Conservation (phyloP, 148 eudicot genomes). For the Amaranthus cruentus region DNA sequence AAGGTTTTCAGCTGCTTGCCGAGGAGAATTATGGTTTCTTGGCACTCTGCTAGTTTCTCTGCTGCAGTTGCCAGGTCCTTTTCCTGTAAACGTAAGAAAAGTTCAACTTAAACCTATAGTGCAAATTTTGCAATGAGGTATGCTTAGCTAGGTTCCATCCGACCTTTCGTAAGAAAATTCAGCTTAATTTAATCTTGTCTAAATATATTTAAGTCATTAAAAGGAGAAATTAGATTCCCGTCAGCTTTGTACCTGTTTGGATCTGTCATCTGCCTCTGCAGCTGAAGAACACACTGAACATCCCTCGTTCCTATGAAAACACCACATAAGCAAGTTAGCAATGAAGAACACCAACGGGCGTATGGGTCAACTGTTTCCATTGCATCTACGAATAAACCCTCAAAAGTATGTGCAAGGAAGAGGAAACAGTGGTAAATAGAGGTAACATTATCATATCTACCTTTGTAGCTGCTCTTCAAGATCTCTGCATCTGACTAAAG, state of each 20-base stretch:
- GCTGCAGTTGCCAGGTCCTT: conserved; percentile 80
- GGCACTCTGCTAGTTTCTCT: conserved; percentile 86
- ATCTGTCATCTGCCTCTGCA: conserved; percentile 42
- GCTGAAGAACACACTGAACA: conserved; percentile 37
- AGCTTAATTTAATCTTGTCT: too few species aligned
- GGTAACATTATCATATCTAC: conserved; percentile 21
- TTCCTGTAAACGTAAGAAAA: conserved; percentile 38
- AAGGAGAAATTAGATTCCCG: too few species aligned
- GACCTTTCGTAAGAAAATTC: too few species aligned
- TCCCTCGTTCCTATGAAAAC: conserved; percentile 47
- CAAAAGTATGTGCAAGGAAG: not conserved
- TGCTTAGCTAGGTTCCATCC: not conserved
- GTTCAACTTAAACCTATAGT: not conserved
- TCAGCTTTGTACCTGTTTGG: conserved; percentile 50
- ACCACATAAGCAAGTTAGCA: conserved; percentile 18
- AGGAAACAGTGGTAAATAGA: not conserved
- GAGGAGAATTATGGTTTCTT: conserved; percentile 79
- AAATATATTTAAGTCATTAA: not conserved
- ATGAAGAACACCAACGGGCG: not conserved
- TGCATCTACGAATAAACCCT: not conserved
- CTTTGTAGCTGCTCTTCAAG: conserved; percentile 80
- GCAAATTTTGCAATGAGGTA: not conserved
- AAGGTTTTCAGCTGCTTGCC: conserved; percentile 69
- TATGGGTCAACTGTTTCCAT: not conserved
- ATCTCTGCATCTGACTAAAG: conserved; percentile 58